A percentile compares a stretch with the other conserved stretches of the same genome.
phyloP scores from a whole-genome alignment of 306 rosid species.

The Sphenostylis stenocarpa region DNA sequence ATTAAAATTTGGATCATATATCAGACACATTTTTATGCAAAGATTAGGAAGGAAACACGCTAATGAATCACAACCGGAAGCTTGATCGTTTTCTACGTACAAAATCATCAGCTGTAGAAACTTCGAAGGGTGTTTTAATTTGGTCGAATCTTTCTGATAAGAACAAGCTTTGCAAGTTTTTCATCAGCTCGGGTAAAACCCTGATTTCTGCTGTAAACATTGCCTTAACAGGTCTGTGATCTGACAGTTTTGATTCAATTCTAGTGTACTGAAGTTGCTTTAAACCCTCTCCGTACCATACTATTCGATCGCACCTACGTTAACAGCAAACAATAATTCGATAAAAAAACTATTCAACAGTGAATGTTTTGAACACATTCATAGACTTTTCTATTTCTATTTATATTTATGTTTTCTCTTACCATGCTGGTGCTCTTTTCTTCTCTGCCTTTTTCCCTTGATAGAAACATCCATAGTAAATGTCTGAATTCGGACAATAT shows the following conservation, averaged over 20 bases:
- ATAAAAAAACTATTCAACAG: neutral
- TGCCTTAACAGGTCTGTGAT: conserved; percentile 86
- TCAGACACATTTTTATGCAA: neutral
- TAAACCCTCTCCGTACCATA: conserved; percentile 69
- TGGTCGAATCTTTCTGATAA: conserved; percentile 57
- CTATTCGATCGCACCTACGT: conserved; percentile 84
- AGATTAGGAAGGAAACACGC: too few relatives aligned
- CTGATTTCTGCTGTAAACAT: conserved; percentile 56
- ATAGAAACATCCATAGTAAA: conserved; percentile 54
- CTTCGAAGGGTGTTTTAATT: conserved; percentile 47
- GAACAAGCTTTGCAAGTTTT: conserved; percentile 41
- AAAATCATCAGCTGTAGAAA: conserved; percentile 45
- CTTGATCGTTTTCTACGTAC: conserved; percentile 41
- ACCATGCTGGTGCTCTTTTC: conserved; percentile 90
- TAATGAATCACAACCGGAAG: conserved; percentile 36
- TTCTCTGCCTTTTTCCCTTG: conserved; percentile 51
- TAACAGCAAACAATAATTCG: neutral
- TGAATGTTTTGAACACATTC: neutral
- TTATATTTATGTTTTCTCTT: neutral
- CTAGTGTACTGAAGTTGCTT: conserved; percentile 66
- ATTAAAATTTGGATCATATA: neutral
- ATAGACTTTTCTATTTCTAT: neutral
- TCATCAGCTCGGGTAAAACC: conserved; percentile 28
- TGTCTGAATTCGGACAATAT: conserved; percentile 75
- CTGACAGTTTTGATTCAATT: conserved; percentile 72